phyloP scores from a whole-genome alignment of 202 grass and related monocot genomes.

The Sporobolus alterniflorus region DNA sequence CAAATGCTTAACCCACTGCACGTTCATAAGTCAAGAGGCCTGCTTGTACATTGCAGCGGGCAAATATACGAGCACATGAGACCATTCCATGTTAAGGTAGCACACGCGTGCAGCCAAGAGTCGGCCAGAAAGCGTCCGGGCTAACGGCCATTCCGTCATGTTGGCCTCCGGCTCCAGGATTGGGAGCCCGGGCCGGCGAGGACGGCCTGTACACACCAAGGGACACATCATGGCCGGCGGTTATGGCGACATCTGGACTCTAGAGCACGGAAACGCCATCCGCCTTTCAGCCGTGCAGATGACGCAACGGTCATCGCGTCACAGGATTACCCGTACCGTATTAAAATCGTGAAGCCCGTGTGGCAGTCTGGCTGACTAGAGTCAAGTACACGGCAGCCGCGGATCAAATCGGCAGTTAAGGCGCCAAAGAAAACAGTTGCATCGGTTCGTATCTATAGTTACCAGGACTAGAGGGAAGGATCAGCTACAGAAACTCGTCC shows the following conservation, averaged over 20 bases:
- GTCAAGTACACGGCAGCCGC: background rate
- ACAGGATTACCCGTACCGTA: background rate
- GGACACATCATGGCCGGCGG: background rate
- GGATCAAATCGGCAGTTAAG: background rate
- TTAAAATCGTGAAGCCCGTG: background rate
- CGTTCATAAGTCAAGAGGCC: background rate
- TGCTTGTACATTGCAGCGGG: background rate
- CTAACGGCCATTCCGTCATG: background rate
- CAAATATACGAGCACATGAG: background rate
- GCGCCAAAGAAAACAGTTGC: background rate
- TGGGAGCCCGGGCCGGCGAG: background rate
- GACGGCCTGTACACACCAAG: background rate
- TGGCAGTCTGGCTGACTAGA: background rate
- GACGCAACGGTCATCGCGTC: background rate
- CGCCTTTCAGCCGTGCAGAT: background rate
- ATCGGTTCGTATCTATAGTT: background rate
- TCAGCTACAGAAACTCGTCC: conserved; percentile 24
- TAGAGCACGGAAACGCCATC: background rate
- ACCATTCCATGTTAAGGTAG: background rate
- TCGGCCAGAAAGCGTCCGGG: background rate
- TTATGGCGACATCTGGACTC: conserved; percentile 13
- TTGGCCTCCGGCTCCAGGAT: background rate
- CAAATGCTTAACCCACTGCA: background rate
- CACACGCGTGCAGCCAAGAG: background rate
- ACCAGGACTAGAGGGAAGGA: background rate